phyloP scores from a whole-genome alignment of 2,329 filamentous ascomycete genomes.

The Colletotrichum truncatum region DNA sequence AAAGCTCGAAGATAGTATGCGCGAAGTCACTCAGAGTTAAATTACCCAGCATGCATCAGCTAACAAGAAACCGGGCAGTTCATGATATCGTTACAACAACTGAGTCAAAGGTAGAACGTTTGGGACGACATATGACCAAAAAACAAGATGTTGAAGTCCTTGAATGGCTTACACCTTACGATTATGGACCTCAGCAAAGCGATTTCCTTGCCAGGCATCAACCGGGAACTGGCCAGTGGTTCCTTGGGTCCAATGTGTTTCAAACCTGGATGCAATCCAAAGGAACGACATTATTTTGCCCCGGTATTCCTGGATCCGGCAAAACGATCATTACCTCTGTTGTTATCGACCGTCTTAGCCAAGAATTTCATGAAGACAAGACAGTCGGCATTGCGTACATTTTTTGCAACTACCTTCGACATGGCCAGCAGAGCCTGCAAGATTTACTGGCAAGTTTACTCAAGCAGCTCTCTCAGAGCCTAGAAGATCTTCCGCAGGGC shows the following conservation, averaged over 20 bases:
- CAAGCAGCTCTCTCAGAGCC: slow-evolving; percentile 44
- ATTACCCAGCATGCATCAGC: background rate
- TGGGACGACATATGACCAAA: background rate
- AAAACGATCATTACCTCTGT: slow-evolving; percentile 56
- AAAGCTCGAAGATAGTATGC: background rate
- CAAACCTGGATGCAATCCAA: slow-evolving; percentile 39
- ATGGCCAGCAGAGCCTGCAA: slow-evolving; percentile 45
- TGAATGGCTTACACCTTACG: background rate
- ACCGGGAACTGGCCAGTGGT: slow-evolving; percentile 53
- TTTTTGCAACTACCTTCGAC: slow-evolving; percentile 52
- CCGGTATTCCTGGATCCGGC: slow-evolving; percentile 56
- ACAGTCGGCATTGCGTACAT: slow-evolving; percentile 51
- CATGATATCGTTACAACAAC: background rate
- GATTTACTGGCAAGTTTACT: slow-evolving; percentile 44
- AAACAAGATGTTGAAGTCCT: background rate
- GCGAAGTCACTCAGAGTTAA: background rate
- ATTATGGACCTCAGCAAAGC: background rate
- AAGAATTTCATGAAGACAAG: slow-evolving; percentile 32
- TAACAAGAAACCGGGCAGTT: background rate
- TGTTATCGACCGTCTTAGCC: slow-evolving; percentile 49
- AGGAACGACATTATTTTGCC: slow-evolving; percentile 51
- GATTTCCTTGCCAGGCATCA: background rate
- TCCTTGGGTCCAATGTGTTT: slow-evolving; percentile 49
- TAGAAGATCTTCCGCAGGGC: background rate
- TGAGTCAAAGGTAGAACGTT: background rate